Evolutionary conservation across 2,329 filamentous ascomycete genomes (phyloP).

Genomic region (Knufia petricola): DNA sequence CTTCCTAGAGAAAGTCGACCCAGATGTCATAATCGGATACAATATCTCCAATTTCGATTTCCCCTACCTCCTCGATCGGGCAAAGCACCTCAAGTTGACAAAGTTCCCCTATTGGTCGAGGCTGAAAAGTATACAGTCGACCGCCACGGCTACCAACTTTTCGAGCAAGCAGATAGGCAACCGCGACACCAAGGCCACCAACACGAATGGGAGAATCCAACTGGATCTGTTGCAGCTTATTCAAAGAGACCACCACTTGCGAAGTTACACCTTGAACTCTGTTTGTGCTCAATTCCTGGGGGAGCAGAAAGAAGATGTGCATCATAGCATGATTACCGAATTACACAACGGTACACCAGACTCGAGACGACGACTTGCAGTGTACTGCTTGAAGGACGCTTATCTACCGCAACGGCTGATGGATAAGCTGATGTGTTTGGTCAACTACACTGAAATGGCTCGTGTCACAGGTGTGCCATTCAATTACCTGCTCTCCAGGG

Average conservation of each 20-base stretch:
- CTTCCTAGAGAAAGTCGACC: constrained; percentile 81
- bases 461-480: constrained; percentile 98
- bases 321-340: constrained; percentile 98
- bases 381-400: constrained; percentile 96
- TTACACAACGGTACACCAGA: constrained; percentile 94
- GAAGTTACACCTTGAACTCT: constrained; percentile 95
- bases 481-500: constrained; percentile 81
- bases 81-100: constrained; percentile 67
- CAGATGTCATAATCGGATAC: constrained; percentile 97
- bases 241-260: constrained; percentile 85
- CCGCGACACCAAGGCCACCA: constrained; percentile 86
- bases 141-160: constrained; percentile 70
- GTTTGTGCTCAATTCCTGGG: constrained; percentile 90
- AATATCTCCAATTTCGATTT: constrained; percentile 99
- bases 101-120: constrained; percentile 84
- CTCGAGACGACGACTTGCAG: constrained; percentile 75
- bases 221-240: constrained; percentile 90
- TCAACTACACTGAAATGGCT: constrained; percentile 99
- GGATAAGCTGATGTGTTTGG: constrained; percentile 96
- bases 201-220: constrained; percentile 87
- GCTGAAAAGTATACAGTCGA: constrained; percentile 60
- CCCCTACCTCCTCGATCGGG: constrained; percentile 83
- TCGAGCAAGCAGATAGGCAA: constrained; percentile 98
- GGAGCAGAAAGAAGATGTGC: constrained; percentile 97
- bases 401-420: constrained; percentile 89